Conservation (phyloP, 805 yeast genomes). For the Monosporozyma servazzii region DNA sequence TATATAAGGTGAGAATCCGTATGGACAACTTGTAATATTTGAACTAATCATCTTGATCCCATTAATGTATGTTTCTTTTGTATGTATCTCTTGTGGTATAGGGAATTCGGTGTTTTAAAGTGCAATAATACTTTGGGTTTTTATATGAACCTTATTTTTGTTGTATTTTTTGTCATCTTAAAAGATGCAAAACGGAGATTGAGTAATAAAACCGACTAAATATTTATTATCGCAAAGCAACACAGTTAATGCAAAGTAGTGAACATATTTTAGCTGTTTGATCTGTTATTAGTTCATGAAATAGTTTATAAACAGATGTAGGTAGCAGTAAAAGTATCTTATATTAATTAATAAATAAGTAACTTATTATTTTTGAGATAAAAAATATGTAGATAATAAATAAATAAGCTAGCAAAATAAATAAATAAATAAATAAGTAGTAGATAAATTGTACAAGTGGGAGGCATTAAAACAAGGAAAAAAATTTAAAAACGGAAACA, state of each 20-base stretch:
- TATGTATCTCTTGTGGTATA: not conserved
- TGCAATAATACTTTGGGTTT: not conserved
- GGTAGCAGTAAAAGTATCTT: too few species aligned
- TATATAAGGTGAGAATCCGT: slow-evolving; percentile 27
- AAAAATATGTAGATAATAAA: not conserved
- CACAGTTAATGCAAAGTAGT: too few species aligned
- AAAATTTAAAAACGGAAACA: not conserved
- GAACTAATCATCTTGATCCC: not conserved
- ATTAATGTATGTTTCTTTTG: not conserved
- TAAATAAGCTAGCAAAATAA: not conserved
- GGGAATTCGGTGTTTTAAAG: not conserved
- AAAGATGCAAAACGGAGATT: not conserved
- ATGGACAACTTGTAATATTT: not conserved
- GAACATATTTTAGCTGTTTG: too few species aligned
- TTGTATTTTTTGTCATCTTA: not conserved
- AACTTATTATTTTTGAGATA: not conserved
- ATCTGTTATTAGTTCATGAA: too few species aligned
- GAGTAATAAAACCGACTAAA: not conserved
- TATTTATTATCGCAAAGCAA: too few species aligned
- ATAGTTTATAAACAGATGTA: too few species aligned
- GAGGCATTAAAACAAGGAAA: not conserved
- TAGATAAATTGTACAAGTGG: slow-evolving; percentile 1
- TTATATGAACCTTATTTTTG: not conserved
- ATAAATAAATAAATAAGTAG: not conserved
- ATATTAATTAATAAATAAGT: not conserved